Percentiles rank a stretch among this genome's conserved stretches.
Conservation (phyloP, 75 land plant genomes). For the Chamaecyparis obtusa region DNA sequence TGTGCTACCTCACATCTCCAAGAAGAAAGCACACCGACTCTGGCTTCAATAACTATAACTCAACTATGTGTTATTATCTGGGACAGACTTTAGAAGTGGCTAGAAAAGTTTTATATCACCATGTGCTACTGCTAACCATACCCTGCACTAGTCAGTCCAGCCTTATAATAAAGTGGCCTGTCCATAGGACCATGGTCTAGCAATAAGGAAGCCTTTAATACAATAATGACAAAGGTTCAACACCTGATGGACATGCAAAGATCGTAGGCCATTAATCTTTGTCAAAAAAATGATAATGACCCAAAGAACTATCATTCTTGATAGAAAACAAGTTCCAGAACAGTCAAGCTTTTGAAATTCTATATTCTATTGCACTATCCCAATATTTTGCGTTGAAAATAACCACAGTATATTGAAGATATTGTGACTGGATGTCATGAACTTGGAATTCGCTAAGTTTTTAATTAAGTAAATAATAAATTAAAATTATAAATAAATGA, state of each 20-base stretch:
- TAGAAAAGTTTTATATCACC: not conserved
- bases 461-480: too few species aligned
- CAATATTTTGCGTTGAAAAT: not conserved
- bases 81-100: not conserved
- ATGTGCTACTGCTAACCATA: not conserved
- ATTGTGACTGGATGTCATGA: not conserved
- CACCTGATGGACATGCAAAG: not conserved
- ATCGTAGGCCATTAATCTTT: not conserved
- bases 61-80: not conserved
- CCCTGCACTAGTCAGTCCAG: not conserved
- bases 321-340: not conserved
- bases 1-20: not conserved
- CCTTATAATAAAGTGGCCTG: not conserved
- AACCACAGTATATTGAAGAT: not conserved
- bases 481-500: too few species aligned
- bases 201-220: not conserved
- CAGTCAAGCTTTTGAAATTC: not conserved
- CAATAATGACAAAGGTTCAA: not conserved
- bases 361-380: not conserved
- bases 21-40: not conserved
- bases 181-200: not conserved
- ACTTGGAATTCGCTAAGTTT: too few species aligned
- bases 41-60: not conserved
- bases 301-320: not conserved
- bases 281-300: not conserved